Base-by-base conservation (phyloP, 805 yeast genomes). In the Yamadazyma insecticola region DNA sequence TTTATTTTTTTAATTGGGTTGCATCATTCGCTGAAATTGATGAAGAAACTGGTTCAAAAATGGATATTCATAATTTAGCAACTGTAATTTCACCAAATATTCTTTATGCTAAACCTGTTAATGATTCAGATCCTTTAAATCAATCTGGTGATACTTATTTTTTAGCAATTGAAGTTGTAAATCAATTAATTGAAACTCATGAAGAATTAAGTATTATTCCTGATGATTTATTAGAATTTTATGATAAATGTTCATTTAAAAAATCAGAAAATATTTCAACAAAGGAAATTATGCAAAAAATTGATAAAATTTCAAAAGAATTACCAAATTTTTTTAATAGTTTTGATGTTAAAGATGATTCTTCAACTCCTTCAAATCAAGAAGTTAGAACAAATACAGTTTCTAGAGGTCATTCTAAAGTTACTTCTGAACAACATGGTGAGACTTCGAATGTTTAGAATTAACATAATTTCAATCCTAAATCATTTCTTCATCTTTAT, bases 71-170 rank as follows among this genome's bases (percentile, higher is more conserved):
- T 52, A 92, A 92, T 54, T 68, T 92, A 41, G 95, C 98, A 2
- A 92, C 97, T 0, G 99, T 92, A 2, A 71, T 92, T 29, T 84
- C 97, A 0, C 99, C 99, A 2, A 92, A 89, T 49, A 79, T 92
- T 26, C 65, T 94, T 24, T 81, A 81, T 45, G 58, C 81, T 1
- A 72, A 70, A 39, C 75, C 70, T 9, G 47, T 47, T 4, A 56
- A 60, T 9, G 50, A 19, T 13, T 19, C 30, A 3, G 38, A 27
- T 12, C 17, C 22, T 17, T 25, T 48, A 9, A 44, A 57, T 18
- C 62, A 55, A 24, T 48, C 63, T 3, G 76, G 90, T 23, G 92
- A 86, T 41, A 73, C 75, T 16, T 88, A 89, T 51, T 85, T 89
- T 50, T 63, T 87, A 42, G 95, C 95, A 1, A 89, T 92, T 50